These are phyloP conservation scores for Ascochyta clinopodiicola DNA, from an alignment of 2,329 filamentous ascomycete genomes.

Conservation along the genomic window DNA sequence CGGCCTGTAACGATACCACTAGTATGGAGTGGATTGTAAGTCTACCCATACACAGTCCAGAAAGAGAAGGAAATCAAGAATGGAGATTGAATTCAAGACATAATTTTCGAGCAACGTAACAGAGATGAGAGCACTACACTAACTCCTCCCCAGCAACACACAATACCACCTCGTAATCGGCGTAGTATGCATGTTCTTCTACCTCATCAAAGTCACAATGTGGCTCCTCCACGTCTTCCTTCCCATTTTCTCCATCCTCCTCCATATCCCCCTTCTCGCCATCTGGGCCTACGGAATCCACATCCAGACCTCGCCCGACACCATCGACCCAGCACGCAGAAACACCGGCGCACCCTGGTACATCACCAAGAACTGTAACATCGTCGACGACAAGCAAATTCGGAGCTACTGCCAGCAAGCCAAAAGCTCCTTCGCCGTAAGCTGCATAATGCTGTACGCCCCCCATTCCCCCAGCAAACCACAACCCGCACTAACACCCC, in stretches of 20 bases:
- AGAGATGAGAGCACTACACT: background rate
- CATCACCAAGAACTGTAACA: slow-evolving; percentile 71
- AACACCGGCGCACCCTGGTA: slow-evolving; percentile 75
- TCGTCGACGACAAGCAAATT: slow-evolving; percentile 63
- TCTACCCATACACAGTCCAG: slow-evolving; percentile 27
- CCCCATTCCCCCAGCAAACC: background rate
- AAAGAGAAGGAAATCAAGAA: background rate
- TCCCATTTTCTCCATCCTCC: slow-evolving; percentile 67
- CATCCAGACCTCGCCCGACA: slow-evolving; percentile 76
- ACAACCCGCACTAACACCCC: slow-evolving; percentile 6
- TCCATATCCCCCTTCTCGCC: slow-evolving; percentile 64
- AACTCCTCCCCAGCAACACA: slow-evolving; percentile 63
- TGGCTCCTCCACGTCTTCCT: slow-evolving; percentile 75
- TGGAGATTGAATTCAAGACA: background rate
- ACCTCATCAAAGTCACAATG: slow-evolving; percentile 72
- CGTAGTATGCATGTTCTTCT: slow-evolving; percentile 76
- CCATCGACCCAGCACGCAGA: slow-evolving; percentile 68
- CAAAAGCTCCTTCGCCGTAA: slow-evolving; percentile 70
- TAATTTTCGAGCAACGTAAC: background rate
- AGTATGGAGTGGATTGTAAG: slow-evolving; percentile 77
- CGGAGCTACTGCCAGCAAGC: slow-evolving; percentile 69
- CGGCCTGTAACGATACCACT: slow-evolving; percentile 66
- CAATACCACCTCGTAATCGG: slow-evolving; percentile 79
- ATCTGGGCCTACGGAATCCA: slow-evolving; percentile 72
- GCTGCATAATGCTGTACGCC: slow-evolving; percentile 72